Evolutionary conservation across 2,329 filamentous ascomycete genomes (phyloP).

Genomic region (Didymosphaeria variabile): DNA sequence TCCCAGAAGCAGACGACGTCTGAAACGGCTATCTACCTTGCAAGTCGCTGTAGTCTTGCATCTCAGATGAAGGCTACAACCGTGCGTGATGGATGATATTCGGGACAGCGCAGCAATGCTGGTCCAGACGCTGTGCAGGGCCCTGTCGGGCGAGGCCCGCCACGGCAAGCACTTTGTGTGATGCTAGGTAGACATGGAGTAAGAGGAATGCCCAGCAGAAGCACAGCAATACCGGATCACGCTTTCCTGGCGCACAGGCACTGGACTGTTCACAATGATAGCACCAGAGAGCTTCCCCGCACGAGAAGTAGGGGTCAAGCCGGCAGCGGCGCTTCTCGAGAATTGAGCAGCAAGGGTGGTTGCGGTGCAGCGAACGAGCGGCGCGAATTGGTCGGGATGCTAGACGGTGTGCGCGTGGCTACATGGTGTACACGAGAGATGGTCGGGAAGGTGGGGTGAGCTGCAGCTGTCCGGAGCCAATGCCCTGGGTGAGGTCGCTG

Average conservation of each 20-base stretch:
- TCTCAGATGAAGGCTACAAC: no score
- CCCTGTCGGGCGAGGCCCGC: not conserved
- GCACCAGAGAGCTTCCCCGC: conserved; percentile 33
- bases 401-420: conserved; percentile 33
- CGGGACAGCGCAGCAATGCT: not conserved
- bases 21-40: no score
- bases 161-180: conserved; percentile 4
- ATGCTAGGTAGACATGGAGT: not conserved
- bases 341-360: conserved; percentile 28
- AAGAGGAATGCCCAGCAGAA: conserved; percentile 3
- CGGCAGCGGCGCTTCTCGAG: conserved; percentile 44
- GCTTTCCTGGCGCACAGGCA: conserved; percentile 3
- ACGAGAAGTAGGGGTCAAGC: conserved; percentile 28
- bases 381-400: conserved; percentile 23
- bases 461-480: not conserved
- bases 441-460: conserved; percentile 4
- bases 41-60: no score
- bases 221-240: no score
- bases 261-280: conserved; percentile 25
- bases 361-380: conserved; percentile 29
- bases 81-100: no score
- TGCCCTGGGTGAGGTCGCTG: conserved; percentile 15
- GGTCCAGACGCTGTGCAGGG: not conserved
- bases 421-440: conserved; percentile 24
- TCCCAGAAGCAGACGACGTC: no score